Evolutionary conservation across 805 yeast species (phyloP).

Genomic region (Yarrowia deformans): DNA sequence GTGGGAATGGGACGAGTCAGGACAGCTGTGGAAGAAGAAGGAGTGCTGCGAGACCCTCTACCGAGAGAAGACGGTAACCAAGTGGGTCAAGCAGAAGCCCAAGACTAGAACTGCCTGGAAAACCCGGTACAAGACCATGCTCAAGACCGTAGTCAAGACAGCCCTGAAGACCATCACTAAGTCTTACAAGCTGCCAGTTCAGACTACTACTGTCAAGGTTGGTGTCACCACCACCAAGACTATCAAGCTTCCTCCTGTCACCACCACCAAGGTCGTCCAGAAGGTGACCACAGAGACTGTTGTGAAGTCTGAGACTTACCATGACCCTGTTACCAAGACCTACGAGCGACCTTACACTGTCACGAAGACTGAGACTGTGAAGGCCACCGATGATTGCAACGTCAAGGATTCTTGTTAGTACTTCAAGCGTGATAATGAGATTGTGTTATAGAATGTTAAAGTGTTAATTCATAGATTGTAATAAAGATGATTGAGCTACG

Average conservation of each 20-base stretch:
- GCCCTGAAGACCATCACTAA: slow-evolving; percentile 13
- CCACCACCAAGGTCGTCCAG: not conserved
- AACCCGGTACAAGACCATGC: slow-evolving; percentile 15
- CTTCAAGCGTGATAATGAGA: not conserved
- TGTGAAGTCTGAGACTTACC: not conserved
- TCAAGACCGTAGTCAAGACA: slow-evolving; percentile 7
- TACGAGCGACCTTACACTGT: not conserved
- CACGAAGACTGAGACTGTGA: slow-evolving; percentile 1
- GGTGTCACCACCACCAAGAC: slow-evolving; percentile 21
- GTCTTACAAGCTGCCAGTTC: slow-evolving; percentile 8
- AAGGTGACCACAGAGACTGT: not conserved
- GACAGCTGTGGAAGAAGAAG: slow-evolving; percentile 19
- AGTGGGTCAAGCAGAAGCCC: slow-evolving; percentile 15
- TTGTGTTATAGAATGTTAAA: not conserved
- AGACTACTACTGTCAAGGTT: slow-evolving; percentile 3
- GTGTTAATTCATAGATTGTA: not conserved
- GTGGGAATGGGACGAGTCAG: slow-evolving; percentile 5
- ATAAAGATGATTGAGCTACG: slow-evolving; percentile 2
- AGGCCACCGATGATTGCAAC: slow-evolving; percentile 9
- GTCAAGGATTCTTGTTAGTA: not conserved
- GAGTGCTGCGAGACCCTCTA: slow-evolving; percentile 17
- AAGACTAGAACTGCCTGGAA: slow-evolving; percentile 3
- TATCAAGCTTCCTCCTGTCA: slow-evolving; percentile 9
- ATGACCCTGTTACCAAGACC: slow-evolving; percentile 15
- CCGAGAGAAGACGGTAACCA: not conserved